phyloP scores from a whole-genome alignment of 768 basidiomycete species.

The Suillus occidentalis region DNA sequence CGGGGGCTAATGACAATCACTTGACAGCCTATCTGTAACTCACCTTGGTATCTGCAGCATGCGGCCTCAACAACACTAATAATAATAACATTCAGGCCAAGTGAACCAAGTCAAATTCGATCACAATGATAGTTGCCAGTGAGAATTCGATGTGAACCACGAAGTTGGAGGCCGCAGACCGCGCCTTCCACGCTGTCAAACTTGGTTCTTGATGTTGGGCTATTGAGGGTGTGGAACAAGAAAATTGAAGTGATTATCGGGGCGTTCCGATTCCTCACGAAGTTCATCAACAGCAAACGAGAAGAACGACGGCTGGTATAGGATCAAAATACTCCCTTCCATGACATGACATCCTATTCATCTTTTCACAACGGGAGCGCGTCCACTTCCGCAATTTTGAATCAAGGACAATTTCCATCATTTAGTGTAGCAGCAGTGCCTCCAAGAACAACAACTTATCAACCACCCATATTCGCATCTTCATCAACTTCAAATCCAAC shows the following conservation, averaged over 20 bases:
- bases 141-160: neutral
- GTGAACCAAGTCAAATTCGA: neutral
- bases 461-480: conserved; percentile 18
- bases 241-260: neutral
- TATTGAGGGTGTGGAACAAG: neutral
- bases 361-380: conserved; percentile 20
- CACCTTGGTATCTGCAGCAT: neutral
- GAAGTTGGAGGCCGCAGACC: neutral
- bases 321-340: conserved; percentile 12
- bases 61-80: neutral
- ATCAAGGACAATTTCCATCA: conserved; percentile 20
- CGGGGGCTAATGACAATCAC: neutral
- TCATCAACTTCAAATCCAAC: conserved; percentile 10
- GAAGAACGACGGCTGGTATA: conserved; percentile 16
- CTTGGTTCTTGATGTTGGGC: neutral
- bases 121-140: neutral
- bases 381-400: conserved; percentile 17
- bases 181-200: neutral
- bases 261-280: conserved; percentile 3
- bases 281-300: neutral
- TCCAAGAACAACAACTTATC: conserved; percentile 5
- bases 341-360: conserved; percentile 29
- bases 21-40: neutral
- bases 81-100: neutral
- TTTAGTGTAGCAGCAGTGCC: conserved; percentile 11